Conservation (phyloP, 768 basidiomycete genomes). For the Filobasidium wieringae region DNA sequence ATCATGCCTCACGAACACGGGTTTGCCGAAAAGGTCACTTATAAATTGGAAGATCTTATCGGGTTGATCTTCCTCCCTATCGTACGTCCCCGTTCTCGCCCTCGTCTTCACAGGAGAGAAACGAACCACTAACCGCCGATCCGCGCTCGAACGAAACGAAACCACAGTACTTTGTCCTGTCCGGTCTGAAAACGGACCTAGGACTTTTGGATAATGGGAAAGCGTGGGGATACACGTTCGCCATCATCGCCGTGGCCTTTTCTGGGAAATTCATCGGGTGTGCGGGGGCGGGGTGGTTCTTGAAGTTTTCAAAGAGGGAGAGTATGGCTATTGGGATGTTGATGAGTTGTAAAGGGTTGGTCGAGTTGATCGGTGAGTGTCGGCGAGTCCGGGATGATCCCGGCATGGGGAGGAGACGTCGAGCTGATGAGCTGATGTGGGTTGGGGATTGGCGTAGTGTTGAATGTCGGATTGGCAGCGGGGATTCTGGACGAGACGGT, state of each 20-base stretch:
- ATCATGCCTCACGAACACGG: slow-evolving; percentile 74
- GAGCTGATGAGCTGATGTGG: neutral
- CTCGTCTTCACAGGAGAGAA: too few species aligned
- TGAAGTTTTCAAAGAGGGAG: slow-evolving; percentile 65
- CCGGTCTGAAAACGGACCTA: slow-evolving; percentile 70
- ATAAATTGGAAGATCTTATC: slow-evolving; percentile 81
- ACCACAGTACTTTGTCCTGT: slow-evolving; percentile 74
- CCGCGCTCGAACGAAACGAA: neutral
- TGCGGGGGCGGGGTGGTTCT: slow-evolving; percentile 47
- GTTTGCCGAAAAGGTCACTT: slow-evolving; percentile 64
- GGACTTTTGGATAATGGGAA: slow-evolving; percentile 61
- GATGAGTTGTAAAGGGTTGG: slow-evolving; percentile 82
- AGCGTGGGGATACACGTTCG: slow-evolving; percentile 69
- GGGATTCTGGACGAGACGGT: slow-evolving; percentile 52
- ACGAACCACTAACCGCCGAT: too few species aligned
- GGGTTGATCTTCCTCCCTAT: slow-evolving; percentile 62
- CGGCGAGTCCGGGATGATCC: neutral
- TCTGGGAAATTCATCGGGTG: slow-evolving; percentile 67
- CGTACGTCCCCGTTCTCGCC: slow-evolving; percentile 42
- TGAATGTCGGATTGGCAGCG: slow-evolving; percentile 72
- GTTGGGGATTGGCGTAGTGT: slow-evolving; percentile 55
- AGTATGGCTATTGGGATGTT: slow-evolving; percentile 68
- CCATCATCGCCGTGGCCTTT: slow-evolving; percentile 66
- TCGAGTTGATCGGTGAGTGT: slow-evolving; percentile 8
- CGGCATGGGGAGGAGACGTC: neutral